Conservation (phyloP, 768 basidiomycete genomes). For the Leccinum uliginosum region DNA sequence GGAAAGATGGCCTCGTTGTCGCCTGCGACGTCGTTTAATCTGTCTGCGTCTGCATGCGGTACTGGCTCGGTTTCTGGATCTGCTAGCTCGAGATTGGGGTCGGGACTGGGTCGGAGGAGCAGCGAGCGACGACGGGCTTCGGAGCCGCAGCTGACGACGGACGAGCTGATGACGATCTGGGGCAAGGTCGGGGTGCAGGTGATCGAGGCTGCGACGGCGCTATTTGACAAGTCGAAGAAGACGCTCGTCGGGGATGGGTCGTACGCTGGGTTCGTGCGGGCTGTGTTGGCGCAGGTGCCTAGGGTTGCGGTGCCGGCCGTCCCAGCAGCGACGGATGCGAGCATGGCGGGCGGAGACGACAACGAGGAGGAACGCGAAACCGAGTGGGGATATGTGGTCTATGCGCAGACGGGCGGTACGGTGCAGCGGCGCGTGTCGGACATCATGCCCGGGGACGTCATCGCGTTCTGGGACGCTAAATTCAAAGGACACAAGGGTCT, state of each 20-base stretch:
- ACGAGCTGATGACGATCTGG: constrained; percentile 69
- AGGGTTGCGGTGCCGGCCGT: constrained; percentile 36
- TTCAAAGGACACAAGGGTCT: constrained; percentile 80
- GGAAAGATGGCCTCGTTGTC: constrained; percentile 4
- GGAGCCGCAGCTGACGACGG: constrained; percentile 32
- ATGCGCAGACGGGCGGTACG: constrained; percentile 58
- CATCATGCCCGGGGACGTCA: constrained; percentile 82
- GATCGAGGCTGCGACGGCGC: constrained; percentile 58
- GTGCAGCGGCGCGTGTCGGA: constrained; percentile 76
- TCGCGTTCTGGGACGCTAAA: constrained; percentile 69
- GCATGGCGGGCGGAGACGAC: constrained; percentile 13
- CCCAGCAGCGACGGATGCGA: constrained; percentile 14
- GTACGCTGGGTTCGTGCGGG: constrained; percentile 70
- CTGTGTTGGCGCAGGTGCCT: constrained; percentile 63
- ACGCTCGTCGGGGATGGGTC: constrained; percentile 81
- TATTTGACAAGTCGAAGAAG: constrained; percentile 76
- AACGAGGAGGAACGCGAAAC: constrained; percentile 12
- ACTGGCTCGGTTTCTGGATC: neutral
- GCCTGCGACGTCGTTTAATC: constrained; percentile 4
- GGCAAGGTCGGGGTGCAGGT: constrained; percentile 73
- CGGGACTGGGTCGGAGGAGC: constrained; percentile 3
- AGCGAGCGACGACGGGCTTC: constrained; percentile 18
- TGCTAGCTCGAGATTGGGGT: too few relatives aligned
- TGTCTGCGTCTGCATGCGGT: neutral
- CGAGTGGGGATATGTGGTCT: constrained; percentile 69